Percentiles rank a stretch among this genome's conserved stretches.
Conservation (phyloP, 805 yeast species). For the Yarrowia sp. region DNA sequence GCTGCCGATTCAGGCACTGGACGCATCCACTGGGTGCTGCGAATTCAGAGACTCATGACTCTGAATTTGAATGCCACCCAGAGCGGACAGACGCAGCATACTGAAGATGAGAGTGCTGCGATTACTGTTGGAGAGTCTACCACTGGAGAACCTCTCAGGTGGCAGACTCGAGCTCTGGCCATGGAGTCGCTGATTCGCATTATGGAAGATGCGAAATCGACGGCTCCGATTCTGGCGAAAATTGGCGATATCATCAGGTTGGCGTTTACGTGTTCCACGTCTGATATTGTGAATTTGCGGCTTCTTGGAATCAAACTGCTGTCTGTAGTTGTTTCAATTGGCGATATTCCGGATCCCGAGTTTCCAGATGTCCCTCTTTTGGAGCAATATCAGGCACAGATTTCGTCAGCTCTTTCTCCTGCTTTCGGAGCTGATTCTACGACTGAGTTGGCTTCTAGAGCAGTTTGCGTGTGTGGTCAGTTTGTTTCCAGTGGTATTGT, state of each 20-base stretch:
- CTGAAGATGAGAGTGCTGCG: conserved; percentile 20
- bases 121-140: conserved; percentile 40
- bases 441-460: conserved; percentile 69
- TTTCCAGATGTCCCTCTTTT: conserved; percentile 67
- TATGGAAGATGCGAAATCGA: conserved; percentile 34
- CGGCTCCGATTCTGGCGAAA: conserved; percentile 33
- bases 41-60: conserved; percentile 43
- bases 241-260: conserved; percentile 65
- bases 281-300: conserved; percentile 60
- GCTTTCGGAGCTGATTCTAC: conserved; percentile 74
- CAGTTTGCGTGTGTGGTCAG: conserved; percentile 73
- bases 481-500: conserved; percentile 64
- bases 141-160: conserved; percentile 41
- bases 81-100: conserved; percentile 36
- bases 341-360: conserved; percentile 65
- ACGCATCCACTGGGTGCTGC: conserved; percentile 51
- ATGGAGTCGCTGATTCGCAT: conserved; percentile 35
- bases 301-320: conserved; percentile 65
- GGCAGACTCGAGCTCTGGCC: conserved; percentile 47
- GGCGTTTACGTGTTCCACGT: conserved; percentile 78
- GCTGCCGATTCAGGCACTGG: conserved; percentile 28
- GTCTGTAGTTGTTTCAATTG: conserved; percentile 57
- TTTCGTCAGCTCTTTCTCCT: conserved; percentile 83
- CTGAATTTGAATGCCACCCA: conserved; percentile 30
- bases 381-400: conserved; percentile 94